Evolutionary conservation across 805 yeast genomes (phyloP), one percentile per base, ranked within the genome.

Genomic region (Candida methanosorbosa): DNA sequence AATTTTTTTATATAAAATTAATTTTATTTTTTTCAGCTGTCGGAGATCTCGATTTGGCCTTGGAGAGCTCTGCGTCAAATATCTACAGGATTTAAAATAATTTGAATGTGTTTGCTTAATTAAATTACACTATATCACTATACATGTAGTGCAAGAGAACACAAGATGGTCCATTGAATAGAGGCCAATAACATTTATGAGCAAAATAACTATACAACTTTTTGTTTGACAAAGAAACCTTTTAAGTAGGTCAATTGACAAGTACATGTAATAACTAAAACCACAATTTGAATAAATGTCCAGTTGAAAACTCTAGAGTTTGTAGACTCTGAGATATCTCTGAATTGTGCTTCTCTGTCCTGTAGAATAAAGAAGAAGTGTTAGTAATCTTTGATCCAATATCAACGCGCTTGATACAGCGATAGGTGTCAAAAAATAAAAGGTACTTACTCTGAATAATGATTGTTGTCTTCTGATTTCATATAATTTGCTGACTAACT

Each of bases 201-300:
- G n/a, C n/a, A n/a, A n/a, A n/a, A n/a, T n/a, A n/a, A n/a, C 50
- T 57, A 73, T 24, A 75, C 78, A 50, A 75, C 72, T 57, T 81
- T 81, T 60, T 81, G 88, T 57, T 81, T 81, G 44, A 81, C 87
- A 48, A 81, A 81, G 65, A 79, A 81, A 14, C 80, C 63, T 64
- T 80, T 75, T 62, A 81, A 69, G 52, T 80, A 85, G 37, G 73
- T 73, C 57, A 81, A 61, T 61, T 81, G 92, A 75, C 82, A 80
- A 32, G 70, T 66, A 56, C 90, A 81, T 19, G 86, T 77, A 31
- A 70, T 76, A 25, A 74, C 67, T 50, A 81, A 66, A 4, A 78
- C 82, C 29, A 75, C 28, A 39, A 80, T 52, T 61, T 81, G 90
- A 36, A 81, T 54, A 32, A 81, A 49, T 19, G 84, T 74, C 90